Evolutionary conservation across 2,329 filamentous ascomycete species (phyloP), one percentile per base, ranked within the genome.

Genomic region (Exophiala sp.): DNA sequence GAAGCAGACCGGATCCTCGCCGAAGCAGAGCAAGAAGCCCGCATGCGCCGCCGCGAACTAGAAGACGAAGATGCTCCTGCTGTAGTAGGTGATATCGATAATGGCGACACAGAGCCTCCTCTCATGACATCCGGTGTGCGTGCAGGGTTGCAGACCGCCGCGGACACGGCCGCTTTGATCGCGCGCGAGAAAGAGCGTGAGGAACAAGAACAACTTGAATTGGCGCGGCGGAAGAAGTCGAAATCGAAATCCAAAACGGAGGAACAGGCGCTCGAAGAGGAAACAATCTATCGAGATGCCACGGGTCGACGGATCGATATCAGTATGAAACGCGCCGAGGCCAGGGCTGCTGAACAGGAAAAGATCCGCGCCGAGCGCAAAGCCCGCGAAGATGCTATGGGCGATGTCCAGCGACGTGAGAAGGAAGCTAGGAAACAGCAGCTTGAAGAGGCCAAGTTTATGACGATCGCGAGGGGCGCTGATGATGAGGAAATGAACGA

Each of bases 271-370:
- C 65, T 69, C 50, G 78, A 79, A 24, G 78, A 84, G 61, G 88
- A 96, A 69, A 95, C 91, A 0, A 89, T 96, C 19, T 96, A 97
- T 66, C 86, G 93, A 61, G 93, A 98, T 69, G 93, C 94, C 9
- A 93, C 86, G 2, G 93, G 93, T 10, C 80, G 90, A n/a, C 83
- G 95, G 48, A 90, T 98, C 57, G 95, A 98, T 63, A 80, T 97
- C 19, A 83, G 84, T 14, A 88, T 95, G 85, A 88, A 88, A 68
- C 80, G 90, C 19, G 90, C 88, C 16, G 89, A 96, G 67, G 85
- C 87, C 43, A 79, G 88, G n/a, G 79, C 81, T 43, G 88, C 86
- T 59, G 85, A 84, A 1, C 83, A 89, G 62, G 84, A 88, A 58
- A 80, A 82, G 43, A 82, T 75, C 43, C 67, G 70, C 43, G 80